Base-by-base conservation (phyloP, 129 eudicot genomes). In the Tanacetum coccineum region DNA sequence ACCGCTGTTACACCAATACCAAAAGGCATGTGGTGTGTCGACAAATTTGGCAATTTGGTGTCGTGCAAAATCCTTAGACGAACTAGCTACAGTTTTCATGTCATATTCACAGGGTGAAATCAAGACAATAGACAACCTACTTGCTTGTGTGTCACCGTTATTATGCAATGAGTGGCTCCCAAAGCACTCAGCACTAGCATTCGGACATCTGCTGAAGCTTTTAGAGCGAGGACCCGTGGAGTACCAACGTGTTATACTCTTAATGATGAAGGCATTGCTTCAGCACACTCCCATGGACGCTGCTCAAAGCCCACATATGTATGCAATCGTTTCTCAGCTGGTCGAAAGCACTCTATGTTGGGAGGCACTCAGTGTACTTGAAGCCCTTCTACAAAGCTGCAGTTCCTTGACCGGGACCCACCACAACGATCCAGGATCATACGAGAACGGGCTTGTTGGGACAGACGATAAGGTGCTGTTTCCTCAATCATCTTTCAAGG, bases 281-380 rank as follows among this genome's bases (percentile, higher is more conserved):
- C 99, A 93, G 75, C 99, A 88, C 44, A 86, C 95, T 54, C 89
- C 99, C 36, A 88, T 89, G 79, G 99, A 93, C 69, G 89, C 99
- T 28, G 95, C 99, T 58, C 99, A 93, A 64, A 93, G 96, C 67
- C 99, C 99, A 0, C 99, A 93, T 55, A 89, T 93, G 99, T 93
- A 93, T 51, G 96, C 99, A 48, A 82, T 93, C 22, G 99, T 93
- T 45, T 93, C 99, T 30, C 99, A 93, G 70, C 80, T 93, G 6
- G 99, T 93, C 10, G 99, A 93, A 76, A 93, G 99, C 83, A 89
- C 99, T 58, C 68, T 93, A 57, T 87, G 96, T 59, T 89, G 99
- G 95, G 99, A 93, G 72, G 99, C 99, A 10, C 96, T 93, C 32
- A 89, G 96, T 66, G 99, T 93, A 1, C 87, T 93, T 32, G 99